Base-by-base conservation (phyloP, 805 yeast species). In the Candida cerambycidarum region DNA sequence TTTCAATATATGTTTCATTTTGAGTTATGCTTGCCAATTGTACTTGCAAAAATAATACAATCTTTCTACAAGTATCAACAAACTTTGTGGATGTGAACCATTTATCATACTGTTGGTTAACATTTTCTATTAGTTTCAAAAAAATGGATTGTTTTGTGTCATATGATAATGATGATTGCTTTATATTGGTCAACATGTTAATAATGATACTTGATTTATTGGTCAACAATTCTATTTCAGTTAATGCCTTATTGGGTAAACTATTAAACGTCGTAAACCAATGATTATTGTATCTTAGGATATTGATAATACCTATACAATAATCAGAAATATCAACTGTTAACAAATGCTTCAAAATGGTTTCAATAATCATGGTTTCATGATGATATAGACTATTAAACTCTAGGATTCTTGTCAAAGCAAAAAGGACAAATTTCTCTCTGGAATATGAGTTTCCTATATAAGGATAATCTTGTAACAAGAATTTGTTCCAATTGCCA, bases 391-490 rank as follows among this genome's bases (percentile, higher is more conserved):
- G 40, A 6, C 42, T 43, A 1, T 59, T 51, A 37, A 48, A 56
- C 14, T 52, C 45, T 29, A 64, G 48, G 10, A 64, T 50, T 32
- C 59, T 61, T 12, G 41, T 35, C 43, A 61, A 62, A 18, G 69
- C 53, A 29, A 49, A 60, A 35, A 65, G 44, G 2, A 55, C 44
- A 48, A 63, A 69, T 41, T 59, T 57, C 6, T 60, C 61, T 45
- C 75, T 46, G 67, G 67, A 70, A 18, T 54, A 51, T 0, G 55
- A 41, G 42, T 69, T 69, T 3, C 76, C 76, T 38, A 65, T 51
- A 42, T 67, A 70, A 1, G 73, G 69, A 47, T 52, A 70, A 24
- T 57, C 59, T 41, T 68, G 76, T 17, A 67, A 54, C 21, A 64
- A 52, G 33, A 70, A 45, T 33, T 54, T 54, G 38, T 63, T 65